Percentiles rank a stretch among this genome's conserved stretches.
phyloP scores from a whole-genome alignment of 345 rosid species.

The Populus tremula region DNA sequence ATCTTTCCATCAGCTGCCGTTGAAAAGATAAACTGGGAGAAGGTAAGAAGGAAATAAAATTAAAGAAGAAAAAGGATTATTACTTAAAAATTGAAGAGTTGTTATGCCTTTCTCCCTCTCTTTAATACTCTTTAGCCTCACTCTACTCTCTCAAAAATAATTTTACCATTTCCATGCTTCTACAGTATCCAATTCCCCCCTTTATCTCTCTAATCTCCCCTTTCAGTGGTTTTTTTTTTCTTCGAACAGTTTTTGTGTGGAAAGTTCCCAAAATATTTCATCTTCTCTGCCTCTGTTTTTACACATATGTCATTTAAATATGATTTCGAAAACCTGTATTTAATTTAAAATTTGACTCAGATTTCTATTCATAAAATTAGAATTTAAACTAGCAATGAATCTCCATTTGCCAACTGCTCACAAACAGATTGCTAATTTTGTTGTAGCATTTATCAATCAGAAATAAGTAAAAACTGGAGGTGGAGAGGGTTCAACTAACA shows the following conservation, averaged over 20 bases:
- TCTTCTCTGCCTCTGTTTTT: background rate
- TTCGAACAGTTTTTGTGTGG: background rate
- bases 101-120: background rate
- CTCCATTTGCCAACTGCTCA: background rate
- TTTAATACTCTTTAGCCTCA: background rate
- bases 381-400: background rate
- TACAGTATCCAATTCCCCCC: background rate
- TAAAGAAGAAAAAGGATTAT: background rate
- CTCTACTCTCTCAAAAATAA: background rate
- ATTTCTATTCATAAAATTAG: background rate
- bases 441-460: background rate
- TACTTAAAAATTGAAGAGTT: background rate
- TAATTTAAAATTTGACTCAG: background rate
- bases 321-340: background rate
- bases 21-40: slow-evolving; percentile 64
- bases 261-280: background rate
- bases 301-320: background rate
- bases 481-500: background rate
- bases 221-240: background rate
- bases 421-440: background rate
- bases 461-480: background rate
- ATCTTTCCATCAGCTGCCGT: slow-evolving; percentile 80
- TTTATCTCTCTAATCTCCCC: background rate
- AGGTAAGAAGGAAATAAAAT: slow-evolving; percentile 9
- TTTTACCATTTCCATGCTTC: background rate